Evolutionary conservation across 2,329 filamentous ascomycete species (phyloP).

Genomic region (Pezicula carpinea): DNA sequence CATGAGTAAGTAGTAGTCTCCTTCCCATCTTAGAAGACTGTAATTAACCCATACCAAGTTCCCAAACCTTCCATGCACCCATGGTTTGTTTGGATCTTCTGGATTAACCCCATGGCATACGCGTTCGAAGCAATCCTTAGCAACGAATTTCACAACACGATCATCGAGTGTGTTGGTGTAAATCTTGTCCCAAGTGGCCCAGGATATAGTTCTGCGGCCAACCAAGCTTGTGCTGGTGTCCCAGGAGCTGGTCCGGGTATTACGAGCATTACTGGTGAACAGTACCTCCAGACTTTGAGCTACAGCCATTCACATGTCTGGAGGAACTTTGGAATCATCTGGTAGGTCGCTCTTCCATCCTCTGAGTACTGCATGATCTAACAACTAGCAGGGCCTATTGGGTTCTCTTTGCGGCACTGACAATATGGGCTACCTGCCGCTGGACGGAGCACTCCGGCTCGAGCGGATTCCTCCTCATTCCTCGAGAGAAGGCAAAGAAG

Average conservation of each 20-base stretch:
- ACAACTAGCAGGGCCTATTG: conserved; percentile 44
- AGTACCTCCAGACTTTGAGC: conserved; percentile 51
- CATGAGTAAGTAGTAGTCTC: conserved; percentile 33
- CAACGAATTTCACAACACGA: conserved; percentile 64
- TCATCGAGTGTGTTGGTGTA: conserved; percentile 42
- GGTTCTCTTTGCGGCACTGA: conserved; percentile 53
- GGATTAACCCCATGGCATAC: conserved; percentile 65
- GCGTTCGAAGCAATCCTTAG: conserved; percentile 63
- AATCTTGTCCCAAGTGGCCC: conserved; percentile 49
- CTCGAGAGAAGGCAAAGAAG: conserved; percentile 50
- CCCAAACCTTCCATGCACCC: conserved; percentile 56
- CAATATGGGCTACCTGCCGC: conserved; percentile 49
- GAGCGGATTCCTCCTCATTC: conserved; percentile 54
- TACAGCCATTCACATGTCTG: conserved; percentile 49
- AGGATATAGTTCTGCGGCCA: conserved; percentile 36
- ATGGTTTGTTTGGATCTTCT: conserved; percentile 60
- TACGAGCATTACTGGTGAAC: conserved; percentile 48
- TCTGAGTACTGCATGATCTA: background rate
- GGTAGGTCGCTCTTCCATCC: conserved; percentile 18
- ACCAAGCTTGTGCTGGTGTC: conserved; percentile 54
- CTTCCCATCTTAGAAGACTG: no score
- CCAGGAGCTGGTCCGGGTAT: conserved; percentile 47
- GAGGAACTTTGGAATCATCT: conserved; percentile 58
- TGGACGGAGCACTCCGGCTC: conserved; percentile 51
- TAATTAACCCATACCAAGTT: conserved; percentile 23